Evolutionary conservation across 2,329 filamentous ascomycete genomes (phyloP).

Genomic region (Aspergillus spinulosporus): DNA sequence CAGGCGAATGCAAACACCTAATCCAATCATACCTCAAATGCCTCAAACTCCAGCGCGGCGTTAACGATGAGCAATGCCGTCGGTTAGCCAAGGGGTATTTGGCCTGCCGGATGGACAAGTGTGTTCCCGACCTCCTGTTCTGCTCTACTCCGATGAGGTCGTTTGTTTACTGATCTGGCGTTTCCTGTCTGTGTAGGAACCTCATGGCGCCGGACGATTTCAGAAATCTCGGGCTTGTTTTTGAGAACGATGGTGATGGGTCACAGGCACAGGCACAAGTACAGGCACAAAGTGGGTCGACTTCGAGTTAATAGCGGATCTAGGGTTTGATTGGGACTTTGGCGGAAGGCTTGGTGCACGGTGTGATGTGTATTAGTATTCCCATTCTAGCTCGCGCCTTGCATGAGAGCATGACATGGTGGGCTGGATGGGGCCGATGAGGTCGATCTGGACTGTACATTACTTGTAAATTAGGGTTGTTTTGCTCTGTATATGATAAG

Average conservation of each 20-base stretch:
- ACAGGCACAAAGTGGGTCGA: neutral
- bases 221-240: slow-evolving; percentile 81
- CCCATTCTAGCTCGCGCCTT: neutral
- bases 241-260: slow-evolving; percentile 43
- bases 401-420: neutral
- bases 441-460: neutral
- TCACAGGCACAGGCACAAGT: neutral
- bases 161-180: neutral
- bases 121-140: slow-evolving; percentile 38
- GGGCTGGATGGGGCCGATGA: neutral
- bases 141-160: neutral
- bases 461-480: neutral
- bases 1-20: slow-evolving; percentile 88
- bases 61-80: slow-evolving; percentile 84
- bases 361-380: neutral
- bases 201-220: slow-evolving; percentile 96
- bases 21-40: slow-evolving; percentile 85
- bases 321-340: neutral
- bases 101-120: slow-evolving; percentile 92
- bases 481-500: slow-evolving; percentile 8
- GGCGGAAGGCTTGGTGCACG: neutral
- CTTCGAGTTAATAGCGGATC: neutral
- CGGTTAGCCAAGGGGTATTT: slow-evolving; percentile 85
- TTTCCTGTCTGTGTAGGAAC: slow-evolving; percentile 58
- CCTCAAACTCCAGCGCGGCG: slow-evolving; percentile 77